Evolutionary conservation across 352 stramenopile genomes (phyloP).

Genomic region (Sclerospora graminicola): DNA sequence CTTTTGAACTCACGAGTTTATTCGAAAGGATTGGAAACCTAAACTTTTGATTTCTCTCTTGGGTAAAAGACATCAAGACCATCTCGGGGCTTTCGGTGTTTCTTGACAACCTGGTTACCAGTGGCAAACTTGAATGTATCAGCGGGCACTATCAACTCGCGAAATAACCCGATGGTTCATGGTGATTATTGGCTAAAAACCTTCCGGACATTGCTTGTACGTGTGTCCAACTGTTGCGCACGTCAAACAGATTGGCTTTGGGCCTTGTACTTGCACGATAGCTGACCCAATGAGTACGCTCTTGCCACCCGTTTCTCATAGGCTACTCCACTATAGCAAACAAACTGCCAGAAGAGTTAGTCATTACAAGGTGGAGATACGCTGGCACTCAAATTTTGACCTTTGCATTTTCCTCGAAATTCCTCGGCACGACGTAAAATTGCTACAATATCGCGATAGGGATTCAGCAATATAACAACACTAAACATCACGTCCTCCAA

Average conservation of each 20-base stretch:
- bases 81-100: slow-evolving; percentile 67
- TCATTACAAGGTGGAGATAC: background rate
- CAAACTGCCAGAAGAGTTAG: slow-evolving; percentile 26
- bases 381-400: slow-evolving; percentile 4
- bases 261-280: slow-evolving; percentile 23
- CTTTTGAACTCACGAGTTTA: too few relatives aligned
- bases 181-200: slow-evolving; percentile 28
- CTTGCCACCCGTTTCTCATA: slow-evolving; percentile 43
- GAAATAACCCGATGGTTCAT: slow-evolving; percentile 11
- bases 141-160: slow-evolving; percentile 58
- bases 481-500: too few relatives aligned
- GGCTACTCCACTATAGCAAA: slow-evolving; percentile 46
- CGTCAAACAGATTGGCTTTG: slow-evolving; percentile 40
- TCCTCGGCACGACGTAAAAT: slow-evolving; percentile 30
- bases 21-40: too few relatives aligned
- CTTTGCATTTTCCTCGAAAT: slow-evolving; percentile 42
- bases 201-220: slow-evolving; percentile 42
- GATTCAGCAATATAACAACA: background rate
- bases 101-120: slow-evolving; percentile 56
- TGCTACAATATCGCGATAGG: slow-evolving; percentile 12
- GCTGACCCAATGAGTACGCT: slow-evolving; percentile 44
- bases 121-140: slow-evolving; percentile 56
- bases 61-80: slow-evolving; percentile 60
- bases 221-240: slow-evolving; percentile 38
- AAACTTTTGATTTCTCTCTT: slow-evolving; percentile 1